Evolutionary conservation across 1,139 yeast genomes (phyloP), one percentile per base, ranked within the genome.

Genomic region (Arxiozyma slooffiae): DNA sequence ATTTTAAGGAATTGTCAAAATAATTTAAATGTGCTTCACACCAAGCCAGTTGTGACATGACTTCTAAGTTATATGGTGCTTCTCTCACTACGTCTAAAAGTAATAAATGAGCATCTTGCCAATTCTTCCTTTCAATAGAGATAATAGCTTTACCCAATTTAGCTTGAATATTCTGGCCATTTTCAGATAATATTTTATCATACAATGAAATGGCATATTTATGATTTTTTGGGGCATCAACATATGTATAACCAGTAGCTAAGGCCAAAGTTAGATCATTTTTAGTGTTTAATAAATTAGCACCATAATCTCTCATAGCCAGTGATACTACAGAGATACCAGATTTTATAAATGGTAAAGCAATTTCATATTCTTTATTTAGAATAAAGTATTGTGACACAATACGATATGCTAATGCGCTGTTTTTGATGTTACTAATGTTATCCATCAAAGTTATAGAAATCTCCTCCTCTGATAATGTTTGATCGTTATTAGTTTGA

Each of bases 151-250:
- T 85, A 14, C 97, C 97, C 38, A 90, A 76, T 55, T 78, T 74
- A 0, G 96, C 95, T 47, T 75, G 75, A 4, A 75, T 69, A 58
- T 81, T 79, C 1, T 67, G 60, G 0, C 82, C 80, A 49, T 78
- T 78, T 3, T 70, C 69, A 2, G 60, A 60, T 34, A 87, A 71
- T 8, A 89, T 79, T 36, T 74, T 71, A 48, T 84, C 85, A 65
- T 85, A 92, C 26, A 89, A 68, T 46, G 79, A 79, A 44, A 85
- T 65, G 0, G 98, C 97, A 40, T 82, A 74, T 9, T 78, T 74
- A 61, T 80, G 88, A 66, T 90, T 85, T 65, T 88, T 88, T 6
- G 97, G 98, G 0, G 96, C 86, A 63, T 90, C 96, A 62, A 82
- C 78, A 61, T 85, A 84, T 0, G 95, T 87, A 61, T 88, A 86